phyloP scores from a whole-genome alignment of 805 yeast species.

The Lipomyces yamanashiensis region DNA sequence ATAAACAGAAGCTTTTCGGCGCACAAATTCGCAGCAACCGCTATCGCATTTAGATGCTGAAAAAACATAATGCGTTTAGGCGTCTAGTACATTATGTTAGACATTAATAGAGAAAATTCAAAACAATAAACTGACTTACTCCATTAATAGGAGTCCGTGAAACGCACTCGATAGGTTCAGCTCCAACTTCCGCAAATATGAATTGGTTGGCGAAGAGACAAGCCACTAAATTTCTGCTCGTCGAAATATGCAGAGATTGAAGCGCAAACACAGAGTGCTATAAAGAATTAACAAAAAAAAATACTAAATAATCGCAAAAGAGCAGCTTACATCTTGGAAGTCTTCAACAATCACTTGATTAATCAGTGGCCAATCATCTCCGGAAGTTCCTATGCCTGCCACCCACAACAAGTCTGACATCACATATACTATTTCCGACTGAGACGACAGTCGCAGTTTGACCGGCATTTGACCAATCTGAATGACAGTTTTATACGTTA shows the following conservation, averaged over 20 bases:
- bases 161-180: slow-evolving; percentile 19
- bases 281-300: background rate
- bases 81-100: slow-evolving; percentile 2
- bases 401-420: slow-evolving; percentile 25
- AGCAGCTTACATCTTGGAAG: slow-evolving; percentile 6
- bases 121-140: background rate
- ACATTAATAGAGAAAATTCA: background rate
- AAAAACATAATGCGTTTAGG: slow-evolving; percentile 18
- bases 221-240: background rate
- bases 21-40: background rate
- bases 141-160: background rate
- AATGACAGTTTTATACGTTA: background rate
- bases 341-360: slow-evolving; percentile 23
- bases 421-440: slow-evolving; percentile 11
- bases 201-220: slow-evolving; percentile 13
- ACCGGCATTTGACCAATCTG: slow-evolving; percentile 26
- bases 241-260: background rate
- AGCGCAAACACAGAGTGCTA: slow-evolving; percentile 3
- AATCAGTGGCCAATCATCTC: slow-evolving; percentile 7
- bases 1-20: slow-evolving; percentile 13
- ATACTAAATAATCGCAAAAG: background rate
- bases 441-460: slow-evolving; percentile 11
- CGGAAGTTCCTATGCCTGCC: background rate
- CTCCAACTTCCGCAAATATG: slow-evolving; percentile 14
- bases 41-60: slow-evolving; percentile 19